Percentiles rank a stretch among this genome's conserved stretches.
Evolutionary conservation across 805 yeast species (phyloP).

Genomic region (Tetrapisispora taiwanensis): DNA sequence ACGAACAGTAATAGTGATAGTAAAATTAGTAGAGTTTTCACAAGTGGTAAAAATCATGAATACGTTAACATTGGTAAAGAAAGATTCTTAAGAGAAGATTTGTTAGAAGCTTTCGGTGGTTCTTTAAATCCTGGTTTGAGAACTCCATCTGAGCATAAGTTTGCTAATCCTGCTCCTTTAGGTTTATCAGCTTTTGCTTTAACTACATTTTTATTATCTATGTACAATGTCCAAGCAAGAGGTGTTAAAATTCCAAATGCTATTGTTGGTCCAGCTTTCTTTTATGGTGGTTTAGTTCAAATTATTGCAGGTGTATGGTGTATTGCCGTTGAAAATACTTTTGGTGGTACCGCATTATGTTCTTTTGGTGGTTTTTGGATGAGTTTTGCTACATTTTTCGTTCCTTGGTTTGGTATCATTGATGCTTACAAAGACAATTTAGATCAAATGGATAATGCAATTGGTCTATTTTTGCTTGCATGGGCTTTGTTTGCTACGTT

Average conservation of each 20-base stretch:
- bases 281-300: slow-evolving; percentile 56
- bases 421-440: slow-evolving; percentile 38
- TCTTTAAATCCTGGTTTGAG: slow-evolving; percentile 59
- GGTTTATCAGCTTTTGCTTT: slow-evolving; percentile 54
- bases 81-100: slow-evolving; percentile 51
- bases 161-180: slow-evolving; percentile 59
- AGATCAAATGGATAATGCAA: slow-evolving; percentile 36
- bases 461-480: slow-evolving; percentile 54
- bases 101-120: slow-evolving; percentile 72
- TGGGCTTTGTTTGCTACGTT: slow-evolving; percentile 56
- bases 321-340: slow-evolving; percentile 51
- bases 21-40: slow-evolving; percentile 19
- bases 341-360: slow-evolving; percentile 54
- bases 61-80: slow-evolving; percentile 64
- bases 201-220: slow-evolving; percentile 50
- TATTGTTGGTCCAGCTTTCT: slow-evolving; percentile 47
- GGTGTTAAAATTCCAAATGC: slow-evolving; percentile 43
- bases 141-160: slow-evolving; percentile 44
- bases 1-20: neutral
- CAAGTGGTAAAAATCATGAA: slow-evolving; percentile 43
- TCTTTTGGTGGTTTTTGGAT: slow-evolving; percentile 68
- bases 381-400: slow-evolving; percentile 47
- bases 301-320: slow-evolving; percentile 59
- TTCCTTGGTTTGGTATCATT: slow-evolving; percentile 50
- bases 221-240: slow-evolving; percentile 45